These are phyloP conservation scores for Spongispora temasekensis DNA, from an alignment of 1,284 basidiomycete species.

Conservation along the genomic window DNA sequence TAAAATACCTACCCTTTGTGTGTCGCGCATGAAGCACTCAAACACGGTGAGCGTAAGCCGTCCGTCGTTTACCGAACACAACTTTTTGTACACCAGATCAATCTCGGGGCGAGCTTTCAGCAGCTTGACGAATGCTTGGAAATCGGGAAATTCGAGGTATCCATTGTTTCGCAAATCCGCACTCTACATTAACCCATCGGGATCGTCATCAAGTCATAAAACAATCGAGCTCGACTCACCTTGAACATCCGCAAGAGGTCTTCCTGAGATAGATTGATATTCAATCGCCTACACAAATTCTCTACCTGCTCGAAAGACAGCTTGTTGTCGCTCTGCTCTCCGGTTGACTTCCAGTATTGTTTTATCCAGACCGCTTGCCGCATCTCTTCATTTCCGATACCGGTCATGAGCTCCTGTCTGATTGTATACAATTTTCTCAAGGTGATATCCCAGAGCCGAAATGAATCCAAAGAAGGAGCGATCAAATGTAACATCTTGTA, in stretches of 20 bases:
- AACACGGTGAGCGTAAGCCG: conserved; percentile 60
- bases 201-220: not conserved
- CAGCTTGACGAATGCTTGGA: conserved; percentile 83
- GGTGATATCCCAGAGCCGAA: conserved; percentile 68
- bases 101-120: conserved; percentile 86
- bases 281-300: conserved; percentile 74
- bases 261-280: conserved; percentile 64
- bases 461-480: conserved; percentile 70
- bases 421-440: conserved; percentile 60
- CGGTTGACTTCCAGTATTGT: conserved; percentile 79
- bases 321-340: conserved; percentile 61
- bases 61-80: conserved; percentile 43
- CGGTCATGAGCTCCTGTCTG: conserved; percentile 68
- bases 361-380: conserved; percentile 79
- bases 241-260: conserved; percentile 70
- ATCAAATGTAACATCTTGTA: conserved; percentile 95
- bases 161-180: conserved; percentile 68
- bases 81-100: conserved; percentile 61
- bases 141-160: conserved; percentile 82
- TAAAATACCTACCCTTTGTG: conserved; percentile 58
- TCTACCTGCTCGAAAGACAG: conserved; percentile 76
- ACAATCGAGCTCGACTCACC: conserved; percentile 37
- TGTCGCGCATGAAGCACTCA: conserved; percentile 63
- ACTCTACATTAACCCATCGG: conserved; percentile 44
- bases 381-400: conserved; percentile 62